phyloP scores from a whole-genome alignment of 352 stramenopile genomes.

The Albugo laibachii region DNA sequence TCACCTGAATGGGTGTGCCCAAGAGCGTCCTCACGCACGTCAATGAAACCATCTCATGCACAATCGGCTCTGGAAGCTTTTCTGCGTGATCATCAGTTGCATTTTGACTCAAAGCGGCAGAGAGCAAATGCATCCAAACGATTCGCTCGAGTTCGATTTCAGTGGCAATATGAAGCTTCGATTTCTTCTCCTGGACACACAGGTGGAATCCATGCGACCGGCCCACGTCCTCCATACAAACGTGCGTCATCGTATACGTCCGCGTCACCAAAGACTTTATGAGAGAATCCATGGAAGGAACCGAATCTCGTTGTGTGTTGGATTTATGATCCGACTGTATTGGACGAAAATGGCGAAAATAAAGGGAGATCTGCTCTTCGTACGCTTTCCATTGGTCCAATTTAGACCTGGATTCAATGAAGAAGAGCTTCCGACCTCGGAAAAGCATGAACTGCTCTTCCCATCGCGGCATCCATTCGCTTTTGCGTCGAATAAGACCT shows the following conservation, averaged over 20 bases:
- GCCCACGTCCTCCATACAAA: constrained; percentile 33
- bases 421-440: constrained; percentile 31
- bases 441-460: constrained; percentile 47
- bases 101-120: constrained; percentile 21
- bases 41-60: constrained; percentile 9
- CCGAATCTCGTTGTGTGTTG: neutral
- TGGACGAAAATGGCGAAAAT: constrained; percentile 6
- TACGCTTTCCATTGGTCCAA: constrained; percentile 21
- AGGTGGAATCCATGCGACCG: constrained; percentile 27
- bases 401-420: constrained; percentile 43
- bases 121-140: constrained; percentile 52
- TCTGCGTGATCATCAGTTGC: neutral
- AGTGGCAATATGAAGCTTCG: constrained; percentile 30
- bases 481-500: constrained; percentile 36
- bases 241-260: constrained; percentile 24
- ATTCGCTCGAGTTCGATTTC: constrained; percentile 57
- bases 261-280: constrained; percentile 1
- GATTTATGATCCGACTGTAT: neutral
- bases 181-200: constrained; percentile 33
- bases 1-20: constrained; percentile 27
- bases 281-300: constrained; percentile 2
- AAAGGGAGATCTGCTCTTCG: constrained; percentile 16
- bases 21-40: constrained; percentile 24
- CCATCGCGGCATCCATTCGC: constrained; percentile 63
- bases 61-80: constrained; percentile 6